Conservation (phyloP, 257 asterid species). For the Fraxinus quadrangulata region DNA sequence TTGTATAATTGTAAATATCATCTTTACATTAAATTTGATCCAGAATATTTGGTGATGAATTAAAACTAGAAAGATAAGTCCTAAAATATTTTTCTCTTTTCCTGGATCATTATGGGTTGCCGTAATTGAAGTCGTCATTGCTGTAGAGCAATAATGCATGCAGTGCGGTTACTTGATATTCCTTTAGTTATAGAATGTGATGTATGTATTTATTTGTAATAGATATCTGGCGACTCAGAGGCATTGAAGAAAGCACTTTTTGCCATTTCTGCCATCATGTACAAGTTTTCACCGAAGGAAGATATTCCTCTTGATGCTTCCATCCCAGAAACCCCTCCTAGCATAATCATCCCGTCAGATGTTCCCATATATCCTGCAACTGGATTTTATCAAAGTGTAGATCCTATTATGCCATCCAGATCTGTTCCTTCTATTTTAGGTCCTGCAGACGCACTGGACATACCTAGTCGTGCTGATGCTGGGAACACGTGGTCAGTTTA, state of each 20-base stretch:
- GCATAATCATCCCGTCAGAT: constrained; percentile 88
- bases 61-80: constrained; percentile 9
- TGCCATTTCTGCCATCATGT: constrained; percentile 93
- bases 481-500: constrained; percentile 82
- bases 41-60: constrained; percentile 22
- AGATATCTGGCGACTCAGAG: constrained; percentile 87
- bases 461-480: constrained; percentile 62
- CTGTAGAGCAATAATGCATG: background rate
- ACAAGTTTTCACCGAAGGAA: constrained; percentile 84
- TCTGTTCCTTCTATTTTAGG: constrained; percentile 68
- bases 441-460: constrained; percentile 58
- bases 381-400: constrained; percentile 71
- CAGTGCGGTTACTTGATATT: constrained; percentile 22
- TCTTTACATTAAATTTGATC: background rate
- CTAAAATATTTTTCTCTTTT: constrained; percentile 3
- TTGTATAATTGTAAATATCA: background rate
- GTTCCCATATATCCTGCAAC: constrained; percentile 77
- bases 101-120: constrained; percentile 8
- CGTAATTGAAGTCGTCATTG: background rate
- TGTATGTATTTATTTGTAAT: constrained; percentile 27
- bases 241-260: constrained; percentile 81
- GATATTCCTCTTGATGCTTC: constrained; percentile 77
- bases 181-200: background rate
- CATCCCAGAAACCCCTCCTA: constrained; percentile 68
- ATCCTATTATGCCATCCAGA: constrained; percentile 53